A percentile compares a stretch with the other conserved stretches of the same genome.
These are phyloP conservation scores for Auricularia auricula-judae DNA, from an alignment of 768 basidiomycete genomes.

Conservation along the genomic window DNA sequence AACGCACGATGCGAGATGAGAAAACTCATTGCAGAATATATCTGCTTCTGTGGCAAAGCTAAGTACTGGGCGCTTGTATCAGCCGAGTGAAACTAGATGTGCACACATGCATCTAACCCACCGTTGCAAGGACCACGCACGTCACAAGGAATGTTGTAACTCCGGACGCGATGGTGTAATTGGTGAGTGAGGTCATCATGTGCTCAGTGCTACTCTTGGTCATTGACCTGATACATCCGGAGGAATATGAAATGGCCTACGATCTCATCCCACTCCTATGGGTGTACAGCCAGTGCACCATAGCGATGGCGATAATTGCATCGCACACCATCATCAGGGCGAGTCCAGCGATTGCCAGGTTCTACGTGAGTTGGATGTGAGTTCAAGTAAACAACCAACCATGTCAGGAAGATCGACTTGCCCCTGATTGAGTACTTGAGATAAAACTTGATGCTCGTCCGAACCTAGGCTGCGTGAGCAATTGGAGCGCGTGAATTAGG, in stretches of 20 bases:
- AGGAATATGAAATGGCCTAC: background rate
- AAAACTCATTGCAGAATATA: slow-evolving; percentile 1
- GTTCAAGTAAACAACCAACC: too few species aligned
- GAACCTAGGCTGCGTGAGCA: too few species aligned
- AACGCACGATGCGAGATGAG: slow-evolving; percentile 1
- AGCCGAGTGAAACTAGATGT: background rate
- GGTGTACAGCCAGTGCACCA: background rate
- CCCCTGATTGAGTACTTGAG: too few species aligned
- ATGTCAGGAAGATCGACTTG: too few species aligned
- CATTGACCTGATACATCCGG: background rate
- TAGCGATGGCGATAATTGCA: background rate
- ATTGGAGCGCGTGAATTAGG: too few species aligned
- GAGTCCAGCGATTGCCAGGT: too few species aligned
- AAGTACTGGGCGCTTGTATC: background rate
- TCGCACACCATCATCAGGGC: too few species aligned
- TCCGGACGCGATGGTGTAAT: slow-evolving; percentile 2
- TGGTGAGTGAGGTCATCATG: background rate
- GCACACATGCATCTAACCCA: background rate
- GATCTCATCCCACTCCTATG: background rate
- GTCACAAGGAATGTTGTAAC: background rate
- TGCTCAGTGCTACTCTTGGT: background rate
- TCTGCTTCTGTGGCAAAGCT: background rate
- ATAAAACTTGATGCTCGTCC: too few species aligned
- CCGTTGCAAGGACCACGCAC: slow-evolving; percentile 7
- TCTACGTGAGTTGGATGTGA: too few species aligned